Percentiles rank a stretch among this genome's conserved stretches.
Conservation (phyloP, 768 basidiomycete species). For the Daedaleopsis nitida region DNA sequence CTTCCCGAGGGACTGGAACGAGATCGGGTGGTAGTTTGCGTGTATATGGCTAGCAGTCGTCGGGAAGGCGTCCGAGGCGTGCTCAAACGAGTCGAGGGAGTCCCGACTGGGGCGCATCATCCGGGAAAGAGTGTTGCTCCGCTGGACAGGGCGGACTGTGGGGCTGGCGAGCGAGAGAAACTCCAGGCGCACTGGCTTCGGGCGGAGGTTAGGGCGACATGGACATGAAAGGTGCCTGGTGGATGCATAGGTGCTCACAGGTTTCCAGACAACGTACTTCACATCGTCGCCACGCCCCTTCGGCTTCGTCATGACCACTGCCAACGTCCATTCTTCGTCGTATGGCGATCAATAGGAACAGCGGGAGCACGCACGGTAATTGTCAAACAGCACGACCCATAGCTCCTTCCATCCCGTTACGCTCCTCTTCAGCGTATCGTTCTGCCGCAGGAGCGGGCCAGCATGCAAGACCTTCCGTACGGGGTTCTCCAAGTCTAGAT, state of each 20-base stretch:
- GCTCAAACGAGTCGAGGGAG: slow-evolving; percentile 8
- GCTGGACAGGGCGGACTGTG: slow-evolving; percentile 12
- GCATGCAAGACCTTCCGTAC: slow-evolving; percentile 12
- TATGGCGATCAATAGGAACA: background rate
- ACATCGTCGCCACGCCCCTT: slow-evolving; percentile 7
- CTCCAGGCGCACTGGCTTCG: slow-evolving; percentile 15
- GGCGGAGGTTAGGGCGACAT: background rate
- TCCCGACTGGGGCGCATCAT: slow-evolving; percentile 13
- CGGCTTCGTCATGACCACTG: slow-evolving; percentile 18
- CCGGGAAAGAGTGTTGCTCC: slow-evolving; percentile 19
- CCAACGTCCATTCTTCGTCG: background rate
- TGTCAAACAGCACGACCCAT: slow-evolving; percentile 19
- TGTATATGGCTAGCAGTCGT: slow-evolving; percentile 20
- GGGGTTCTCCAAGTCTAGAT: slow-evolving; percentile 9
- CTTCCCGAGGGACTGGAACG: slow-evolving; percentile 46
- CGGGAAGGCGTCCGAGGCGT: background rate
- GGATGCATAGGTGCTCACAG: background rate
- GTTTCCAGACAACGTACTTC: slow-evolving; percentile 15
- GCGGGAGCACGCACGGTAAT: slow-evolving; percentile 9
- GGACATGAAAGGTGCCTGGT: too few species aligned
- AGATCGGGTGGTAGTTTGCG: slow-evolving; percentile 44
- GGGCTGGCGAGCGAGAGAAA: slow-evolving; percentile 13
- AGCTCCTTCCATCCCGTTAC: slow-evolving; percentile 19
- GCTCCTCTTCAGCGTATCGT: slow-evolving; percentile 16
- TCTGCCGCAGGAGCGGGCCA: slow-evolving; percentile 13